Evolutionary conservation across 768 basidiomycete species (phyloP).

Genomic region (Lactarius hengduanensis): DNA sequence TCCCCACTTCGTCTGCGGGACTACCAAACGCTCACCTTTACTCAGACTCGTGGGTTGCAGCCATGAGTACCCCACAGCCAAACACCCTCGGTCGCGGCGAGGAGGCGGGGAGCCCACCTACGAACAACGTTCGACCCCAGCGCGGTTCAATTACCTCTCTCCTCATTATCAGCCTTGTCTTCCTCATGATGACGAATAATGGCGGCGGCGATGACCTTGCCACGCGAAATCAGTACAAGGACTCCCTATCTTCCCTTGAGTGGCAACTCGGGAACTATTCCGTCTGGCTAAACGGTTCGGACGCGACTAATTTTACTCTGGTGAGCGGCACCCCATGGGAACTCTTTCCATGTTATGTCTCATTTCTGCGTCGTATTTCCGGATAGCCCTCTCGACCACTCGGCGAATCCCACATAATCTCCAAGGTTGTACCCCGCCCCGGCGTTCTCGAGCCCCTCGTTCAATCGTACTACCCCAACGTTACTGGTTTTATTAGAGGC

Average conservation of each 20-base stretch:
- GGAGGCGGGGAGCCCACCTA: slow-evolving; percentile 1
- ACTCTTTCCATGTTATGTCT: not conserved
- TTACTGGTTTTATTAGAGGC: slow-evolving; percentile 78
- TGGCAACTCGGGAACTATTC: slow-evolving; percentile 71
- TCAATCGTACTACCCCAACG: slow-evolving; percentile 68
- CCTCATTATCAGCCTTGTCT: slow-evolving; percentile 68
- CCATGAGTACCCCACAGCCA: slow-evolving; percentile 15
- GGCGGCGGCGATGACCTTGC: slow-evolving; percentile 61
- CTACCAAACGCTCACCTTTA: not conserved
- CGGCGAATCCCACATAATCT: slow-evolving; percentile 47
- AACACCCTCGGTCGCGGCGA: slow-evolving; percentile 1
- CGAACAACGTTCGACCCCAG: slow-evolving; percentile 34
- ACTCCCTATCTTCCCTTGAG: slow-evolving; percentile 55
- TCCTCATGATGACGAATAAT: slow-evolving; percentile 79
- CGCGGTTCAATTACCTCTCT: slow-evolving; percentile 70
- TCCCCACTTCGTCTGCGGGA: not conserved
- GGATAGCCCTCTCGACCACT: slow-evolving; percentile 49
- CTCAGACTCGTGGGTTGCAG: not conserved
- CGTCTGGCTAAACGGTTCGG: slow-evolving; percentile 69
- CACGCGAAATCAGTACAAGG: slow-evolving; percentile 62
- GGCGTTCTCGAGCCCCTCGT: slow-evolving; percentile 43
- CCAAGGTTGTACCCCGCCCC: slow-evolving; percentile 48
- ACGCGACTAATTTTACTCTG: slow-evolving; percentile 57
- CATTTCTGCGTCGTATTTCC: slow-evolving; percentile 5
- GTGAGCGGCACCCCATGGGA: slow-evolving; percentile 40